Conservation (phyloP, 1,284 basidiomycete genomes). For the Austroboletus rostrupii region DNA sequence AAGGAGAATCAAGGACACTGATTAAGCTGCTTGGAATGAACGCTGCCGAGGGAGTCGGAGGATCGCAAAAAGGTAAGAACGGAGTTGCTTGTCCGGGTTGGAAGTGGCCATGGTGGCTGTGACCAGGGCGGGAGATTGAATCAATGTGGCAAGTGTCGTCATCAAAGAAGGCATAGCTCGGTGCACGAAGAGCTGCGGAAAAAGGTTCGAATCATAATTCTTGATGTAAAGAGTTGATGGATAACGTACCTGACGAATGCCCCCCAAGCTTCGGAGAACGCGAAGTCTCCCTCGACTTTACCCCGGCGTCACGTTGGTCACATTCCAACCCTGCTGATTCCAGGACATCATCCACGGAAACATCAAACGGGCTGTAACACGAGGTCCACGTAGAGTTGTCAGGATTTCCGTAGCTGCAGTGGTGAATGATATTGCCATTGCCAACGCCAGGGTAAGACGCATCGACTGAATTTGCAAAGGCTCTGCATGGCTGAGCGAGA, state of each 20-base stretch:
- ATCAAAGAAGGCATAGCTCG: constrained; percentile 42
- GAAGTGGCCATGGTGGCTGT: constrained; percentile 15
- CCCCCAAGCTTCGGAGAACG: constrained; percentile 35
- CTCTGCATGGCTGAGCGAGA: constrained; percentile 44
- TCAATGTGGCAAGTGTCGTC: constrained; percentile 35
- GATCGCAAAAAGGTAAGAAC: constrained; percentile 53
- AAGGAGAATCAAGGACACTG: constrained; percentile 48
- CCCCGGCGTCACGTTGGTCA: constrained; percentile 4
- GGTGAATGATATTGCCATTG: constrained; percentile 7
- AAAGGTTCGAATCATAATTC: constrained; percentile 16
- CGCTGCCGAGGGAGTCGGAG: constrained; percentile 42
- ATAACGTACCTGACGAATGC: constrained; percentile 37
- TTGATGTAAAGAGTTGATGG: constrained; percentile 31
- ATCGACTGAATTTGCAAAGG: constrained; percentile 28
- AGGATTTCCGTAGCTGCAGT: constrained; percentile 8
- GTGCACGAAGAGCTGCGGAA: constrained; percentile 29
- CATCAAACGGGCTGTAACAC: constrained; percentile 32
- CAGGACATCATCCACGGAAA: constrained; percentile 16
- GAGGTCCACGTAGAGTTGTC: constrained; percentile 24
- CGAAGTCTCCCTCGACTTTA: constrained; percentile 9
- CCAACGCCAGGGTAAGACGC: constrained; percentile 6
- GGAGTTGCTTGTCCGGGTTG: constrained; percentile 29
- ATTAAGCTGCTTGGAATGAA: constrained; percentile 58
- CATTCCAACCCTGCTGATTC: constrained; percentile 13
- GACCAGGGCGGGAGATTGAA: constrained; percentile 14